Conservation (phyloP, 345 rosid genomes). For the Gossypium arboreum region DNA sequence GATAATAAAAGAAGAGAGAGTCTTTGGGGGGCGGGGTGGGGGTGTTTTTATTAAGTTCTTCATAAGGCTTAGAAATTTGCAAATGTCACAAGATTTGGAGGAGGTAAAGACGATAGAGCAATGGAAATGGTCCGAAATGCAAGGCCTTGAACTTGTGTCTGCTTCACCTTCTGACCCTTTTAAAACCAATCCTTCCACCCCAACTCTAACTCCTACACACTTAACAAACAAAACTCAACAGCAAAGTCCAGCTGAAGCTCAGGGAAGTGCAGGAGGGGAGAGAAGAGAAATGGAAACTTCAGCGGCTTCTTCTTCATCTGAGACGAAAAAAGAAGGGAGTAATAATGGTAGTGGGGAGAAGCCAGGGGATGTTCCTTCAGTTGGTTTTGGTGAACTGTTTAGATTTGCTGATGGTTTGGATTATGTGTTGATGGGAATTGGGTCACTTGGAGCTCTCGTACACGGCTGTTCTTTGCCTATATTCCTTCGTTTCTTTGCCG, state of each 20-base stretch:
- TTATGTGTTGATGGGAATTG: conserved; percentile 91
- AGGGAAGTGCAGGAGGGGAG: conserved; percentile 16
- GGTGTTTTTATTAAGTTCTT: conserved; percentile 22
- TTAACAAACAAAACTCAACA: neutral
- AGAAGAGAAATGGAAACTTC: conserved; percentile 50
- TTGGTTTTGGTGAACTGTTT: conserved; percentile 77
- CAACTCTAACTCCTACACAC: neutral
- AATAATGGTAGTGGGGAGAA: conserved; percentile 30
- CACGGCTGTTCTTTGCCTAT: conserved; percentile 97
- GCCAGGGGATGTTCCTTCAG: conserved; percentile 46
- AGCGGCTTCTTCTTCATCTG: conserved; percentile 19
- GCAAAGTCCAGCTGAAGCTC: conserved; percentile 7
- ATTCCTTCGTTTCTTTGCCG: conserved; percentile 93
- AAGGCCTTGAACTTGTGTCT: conserved; percentile 90
- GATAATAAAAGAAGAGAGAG: conserved; percentile 31
- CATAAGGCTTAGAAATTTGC: conserved; percentile 46
- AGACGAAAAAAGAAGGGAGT: conserved; percentile 32
- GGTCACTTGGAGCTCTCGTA: conserved; percentile 87
- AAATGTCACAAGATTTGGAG: conserved; percentile 78
- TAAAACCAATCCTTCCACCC: conserved; percentile 29
- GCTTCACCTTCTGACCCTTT: conserved; percentile 28
- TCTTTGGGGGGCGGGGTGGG: conserved; percentile 14
- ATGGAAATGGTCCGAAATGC: conserved; percentile 99
- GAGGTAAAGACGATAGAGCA: conserved; percentile 72
- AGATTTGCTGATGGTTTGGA: conserved; percentile 97